Percentiles rank a stretch among this genome's conserved stretches.
Conservation (phyloP, 1,284 basidiomycete species). For the Puccinia triticina region DNA sequence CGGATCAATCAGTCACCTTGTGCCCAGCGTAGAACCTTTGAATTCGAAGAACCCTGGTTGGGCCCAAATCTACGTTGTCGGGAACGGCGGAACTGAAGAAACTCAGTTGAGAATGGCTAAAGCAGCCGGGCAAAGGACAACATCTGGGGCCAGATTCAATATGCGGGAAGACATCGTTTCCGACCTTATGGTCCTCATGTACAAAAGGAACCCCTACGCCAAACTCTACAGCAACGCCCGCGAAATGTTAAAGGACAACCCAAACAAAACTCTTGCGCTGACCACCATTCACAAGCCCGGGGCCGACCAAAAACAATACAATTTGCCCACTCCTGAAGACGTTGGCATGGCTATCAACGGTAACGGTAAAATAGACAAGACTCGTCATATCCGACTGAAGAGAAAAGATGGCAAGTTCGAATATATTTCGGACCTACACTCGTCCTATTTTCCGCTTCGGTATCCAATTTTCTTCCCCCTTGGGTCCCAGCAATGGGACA, state of each 20-base stretch:
- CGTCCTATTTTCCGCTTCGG: no score
- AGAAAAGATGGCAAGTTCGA: background rate
- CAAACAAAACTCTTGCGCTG: background rate
- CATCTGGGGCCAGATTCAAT: no score
- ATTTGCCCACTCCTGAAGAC: background rate
- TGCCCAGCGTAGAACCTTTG: background rate
- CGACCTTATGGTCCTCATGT: no score
- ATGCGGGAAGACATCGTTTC: no score
- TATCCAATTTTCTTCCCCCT: slow-evolving; percentile 32
- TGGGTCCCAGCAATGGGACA: slow-evolving; percentile 29
- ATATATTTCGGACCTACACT: slow-evolving; percentile 7
- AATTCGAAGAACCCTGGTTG: background rate
- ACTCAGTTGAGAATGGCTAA: background rate
- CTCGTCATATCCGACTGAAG: background rate
- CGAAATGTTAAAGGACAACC: background rate
- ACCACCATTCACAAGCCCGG: background rate
- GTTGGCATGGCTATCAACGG: background rate
- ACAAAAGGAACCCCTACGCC: no score
- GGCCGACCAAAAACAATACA: background rate
- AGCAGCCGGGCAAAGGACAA: no score
- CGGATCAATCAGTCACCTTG: background rate
- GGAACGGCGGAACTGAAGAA: background rate
- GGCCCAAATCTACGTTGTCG: slow-evolving; percentile 25
- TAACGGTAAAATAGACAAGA: background rate
- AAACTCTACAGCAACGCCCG: background rate